These are phyloP conservation scores for Cladosporium sp. DNA, from an alignment of 2,329 filamentous ascomycete species.

Conservation along the genomic window DNA sequence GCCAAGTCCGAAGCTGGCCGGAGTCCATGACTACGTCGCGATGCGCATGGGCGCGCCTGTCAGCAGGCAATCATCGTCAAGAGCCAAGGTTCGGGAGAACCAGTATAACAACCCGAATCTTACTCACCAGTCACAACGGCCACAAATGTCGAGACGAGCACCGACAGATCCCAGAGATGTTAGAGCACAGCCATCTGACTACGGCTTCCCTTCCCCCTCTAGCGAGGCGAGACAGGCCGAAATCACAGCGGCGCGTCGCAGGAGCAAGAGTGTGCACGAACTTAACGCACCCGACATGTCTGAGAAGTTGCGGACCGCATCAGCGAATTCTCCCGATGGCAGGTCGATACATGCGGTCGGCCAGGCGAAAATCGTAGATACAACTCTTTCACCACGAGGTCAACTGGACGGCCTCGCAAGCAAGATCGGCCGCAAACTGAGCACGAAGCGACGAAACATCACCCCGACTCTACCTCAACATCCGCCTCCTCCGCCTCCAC, in stretches of 20 bases:
- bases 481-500: neutral
- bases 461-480: slow-evolving; percentile 1
- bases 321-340: slow-evolving; percentile 11
- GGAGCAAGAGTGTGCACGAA: slow-evolving; percentile 14
- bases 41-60: slow-evolving; percentile 6
- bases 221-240: neutral
- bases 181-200: neutral
- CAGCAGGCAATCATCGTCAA: slow-evolving; percentile 15
- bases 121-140: neutral
- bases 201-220: neutral
- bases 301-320: slow-evolving; percentile 12
- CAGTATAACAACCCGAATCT: slow-evolving; percentile 12
- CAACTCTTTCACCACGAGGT: neutral
- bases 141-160: neutral
- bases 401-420: neutral
- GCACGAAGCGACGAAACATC: slow-evolving; percentile 6
- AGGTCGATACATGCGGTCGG: slow-evolving; percentile 11
- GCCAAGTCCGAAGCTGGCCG: slow-evolving; percentile 2
- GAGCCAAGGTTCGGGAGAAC: slow-evolving; percentile 1
- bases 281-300: slow-evolving; percentile 1
- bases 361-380: slow-evolving; percentile 11
- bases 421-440: slow-evolving; percentile 13
- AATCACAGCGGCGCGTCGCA: neutral
- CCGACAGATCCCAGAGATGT: slow-evolving; percentile 7
- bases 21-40: slow-evolving; percentile 15